Conservation (phyloP, 495 filamentous ascomycete genomes). For the Penicillium coprophilum region DNA sequence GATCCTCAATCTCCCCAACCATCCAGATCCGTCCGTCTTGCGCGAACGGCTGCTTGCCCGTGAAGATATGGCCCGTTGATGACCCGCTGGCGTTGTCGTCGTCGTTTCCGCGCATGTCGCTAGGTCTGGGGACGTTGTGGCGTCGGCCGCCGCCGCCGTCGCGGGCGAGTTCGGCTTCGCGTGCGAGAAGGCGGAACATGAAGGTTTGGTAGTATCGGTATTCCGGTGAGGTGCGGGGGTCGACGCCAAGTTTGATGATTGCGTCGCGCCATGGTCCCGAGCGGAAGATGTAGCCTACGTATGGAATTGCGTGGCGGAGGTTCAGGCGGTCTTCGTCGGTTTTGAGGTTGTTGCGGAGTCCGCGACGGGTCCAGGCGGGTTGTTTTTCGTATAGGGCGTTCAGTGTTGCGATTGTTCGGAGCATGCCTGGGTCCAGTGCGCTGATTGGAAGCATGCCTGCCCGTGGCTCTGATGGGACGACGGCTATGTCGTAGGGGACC, state of each 20-base stretch:
- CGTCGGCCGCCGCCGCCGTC: constrained; percentile 66
- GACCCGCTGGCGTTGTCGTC: neutral
- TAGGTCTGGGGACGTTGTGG: constrained; percentile 25
- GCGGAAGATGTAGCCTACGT: constrained; percentile 85
- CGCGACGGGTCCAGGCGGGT: constrained; percentile 83
- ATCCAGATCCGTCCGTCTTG: constrained; percentile 87
- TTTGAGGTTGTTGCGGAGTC: constrained; percentile 62
- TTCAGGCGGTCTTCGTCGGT: constrained; percentile 51
- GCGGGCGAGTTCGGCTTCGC: constrained; percentile 77
- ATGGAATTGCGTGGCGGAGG: constrained; percentile 65
- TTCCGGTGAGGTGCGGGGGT: constrained; percentile 72
- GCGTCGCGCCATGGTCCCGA: constrained; percentile 89
- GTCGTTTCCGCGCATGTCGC: neutral
- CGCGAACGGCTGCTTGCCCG: constrained; percentile 62
- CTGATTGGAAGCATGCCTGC: constrained; percentile 48
- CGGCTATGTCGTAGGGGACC: constrained; percentile 56
- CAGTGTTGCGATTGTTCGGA: constrained; percentile 57
- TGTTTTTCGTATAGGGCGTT: constrained; percentile 62
- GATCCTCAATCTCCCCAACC: constrained; percentile 87
- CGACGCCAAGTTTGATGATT: constrained; percentile 78
- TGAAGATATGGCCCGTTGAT: constrained; percentile 65
- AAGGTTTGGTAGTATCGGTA: constrained; percentile 84
- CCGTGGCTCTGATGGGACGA: constrained; percentile 53
- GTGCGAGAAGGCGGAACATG: constrained; percentile 70
- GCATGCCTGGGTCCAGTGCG: constrained; percentile 51